Conservation (phyloP, 495 filamentous ascomycete species). For the Neurospora discreta region DNA sequence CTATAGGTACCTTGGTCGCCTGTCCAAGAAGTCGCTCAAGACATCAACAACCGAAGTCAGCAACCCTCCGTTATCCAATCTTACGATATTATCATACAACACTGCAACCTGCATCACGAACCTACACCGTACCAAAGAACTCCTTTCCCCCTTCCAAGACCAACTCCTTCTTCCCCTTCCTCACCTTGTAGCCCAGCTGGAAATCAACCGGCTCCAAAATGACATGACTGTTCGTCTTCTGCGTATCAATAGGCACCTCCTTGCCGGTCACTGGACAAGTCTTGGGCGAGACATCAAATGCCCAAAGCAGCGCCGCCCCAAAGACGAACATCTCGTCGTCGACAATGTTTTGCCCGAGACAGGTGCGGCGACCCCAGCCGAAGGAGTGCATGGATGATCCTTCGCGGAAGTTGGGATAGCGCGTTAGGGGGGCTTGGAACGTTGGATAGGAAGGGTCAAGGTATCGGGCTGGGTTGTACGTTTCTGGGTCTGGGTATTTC, state of each 20-base stretch:
- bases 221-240: constrained; percentile 38
- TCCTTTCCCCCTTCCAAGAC: constrained; percentile 26
- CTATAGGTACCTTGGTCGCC: neutral
- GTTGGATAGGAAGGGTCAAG: constrained; percentile 42
- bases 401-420: constrained; percentile 43
- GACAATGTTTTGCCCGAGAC: constrained; percentile 51
- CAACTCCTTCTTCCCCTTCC: constrained; percentile 18
- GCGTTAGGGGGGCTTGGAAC: constrained; percentile 40
- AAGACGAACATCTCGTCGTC: constrained; percentile 44
- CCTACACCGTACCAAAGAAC: constrained; percentile 18
- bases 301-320: constrained; percentile 38
- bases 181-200: constrained; percentile 28
- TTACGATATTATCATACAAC: neutral
- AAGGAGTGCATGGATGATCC: constrained; percentile 41
- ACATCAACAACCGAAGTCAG: neutral
- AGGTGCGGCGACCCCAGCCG: constrained; percentile 53
- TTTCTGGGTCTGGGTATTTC: constrained; percentile 41
- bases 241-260: constrained; percentile 36
- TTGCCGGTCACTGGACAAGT: constrained; percentile 30
- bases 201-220: constrained; percentile 36
- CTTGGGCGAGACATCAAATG: constrained; percentile 34
- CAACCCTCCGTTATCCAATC: neutral
- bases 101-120: neutral
- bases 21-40: neutral
- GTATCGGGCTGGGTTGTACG: constrained; percentile 45